Percentiles rank a stretch among this genome's conserved stretches.
These are phyloP conservation scores for Neurospora terricola DNA, from an alignment of 495 filamentous ascomycete species.

Conservation along the genomic window DNA sequence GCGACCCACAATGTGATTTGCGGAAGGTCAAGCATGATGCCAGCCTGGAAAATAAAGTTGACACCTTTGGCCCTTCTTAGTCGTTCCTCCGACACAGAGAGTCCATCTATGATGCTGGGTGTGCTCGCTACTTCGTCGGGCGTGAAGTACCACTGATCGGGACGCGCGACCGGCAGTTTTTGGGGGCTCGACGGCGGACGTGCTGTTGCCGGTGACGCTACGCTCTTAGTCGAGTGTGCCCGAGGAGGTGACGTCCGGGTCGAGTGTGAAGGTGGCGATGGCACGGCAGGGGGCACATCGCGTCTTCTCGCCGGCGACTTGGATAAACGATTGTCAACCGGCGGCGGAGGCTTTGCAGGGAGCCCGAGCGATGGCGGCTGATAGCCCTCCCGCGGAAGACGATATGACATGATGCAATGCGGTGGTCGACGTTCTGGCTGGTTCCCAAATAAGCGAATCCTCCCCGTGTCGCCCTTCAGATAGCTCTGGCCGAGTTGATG, in stretches of 20 bases:
- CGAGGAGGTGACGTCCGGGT: conserved; percentile 42
- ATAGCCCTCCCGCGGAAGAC: conserved; percentile 37
- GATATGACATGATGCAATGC: conserved; percentile 37
- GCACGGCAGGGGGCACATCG: conserved; percentile 42
- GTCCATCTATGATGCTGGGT: conserved; percentile 76
- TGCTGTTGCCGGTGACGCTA: conserved; percentile 21
- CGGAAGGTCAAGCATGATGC: conserved; percentile 84
- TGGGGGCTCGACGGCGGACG: conserved; percentile 22
- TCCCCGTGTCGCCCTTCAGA: conserved; percentile 14
- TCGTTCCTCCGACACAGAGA: conserved; percentile 63
- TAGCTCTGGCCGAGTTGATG: background rate
- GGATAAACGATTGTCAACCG: conserved; percentile 24
- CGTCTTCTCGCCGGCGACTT: conserved; percentile 37
- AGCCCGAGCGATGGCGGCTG: conserved; percentile 25
- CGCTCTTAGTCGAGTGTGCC: conserved; percentile 31
- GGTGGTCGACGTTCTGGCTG: background rate
- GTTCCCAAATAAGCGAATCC: conserved; percentile 2
- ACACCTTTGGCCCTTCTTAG: conserved; percentile 77
- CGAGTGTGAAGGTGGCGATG: conserved; percentile 39
- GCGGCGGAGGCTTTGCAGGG: conserved; percentile 29
- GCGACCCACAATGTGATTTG: conserved; percentile 86
- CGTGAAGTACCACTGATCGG: conserved; percentile 81
- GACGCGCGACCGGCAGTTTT: conserved; percentile 16
- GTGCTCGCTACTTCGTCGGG: conserved; percentile 70
- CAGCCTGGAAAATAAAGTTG: conserved; percentile 92